Base-by-base conservation (phyloP, 2,329 filamentous ascomycete genomes). In the Aspergillus carbonarius region DNA sequence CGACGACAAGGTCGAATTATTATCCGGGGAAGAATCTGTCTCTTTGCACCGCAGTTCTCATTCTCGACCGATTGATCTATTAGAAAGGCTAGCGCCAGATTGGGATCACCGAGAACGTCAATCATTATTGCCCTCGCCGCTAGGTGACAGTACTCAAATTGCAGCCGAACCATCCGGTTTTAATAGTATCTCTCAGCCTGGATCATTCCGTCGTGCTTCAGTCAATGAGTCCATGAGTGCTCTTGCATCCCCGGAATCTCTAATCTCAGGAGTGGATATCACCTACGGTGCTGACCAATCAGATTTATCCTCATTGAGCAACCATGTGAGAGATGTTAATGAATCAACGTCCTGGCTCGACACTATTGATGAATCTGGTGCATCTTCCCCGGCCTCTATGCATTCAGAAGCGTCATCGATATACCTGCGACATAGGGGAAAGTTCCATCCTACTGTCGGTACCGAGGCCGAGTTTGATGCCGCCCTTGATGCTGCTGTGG, bases 341-440 rank as follows among this genome's bases (percentile, higher is more conserved):
- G 91, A 92, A 71, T 91, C 90, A 4, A 92, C 90, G 54, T 96
- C 92, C 0, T 96, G 93, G 93, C 77, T 96, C n/a, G 91, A 96
- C 70, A 93, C 92, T 1, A 95, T 96, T 57, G 91, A 96, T 71
- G 93, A 96, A 67, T 96, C 92, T 20, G 91, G 88, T 35, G 89
- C 85, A 17, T 96, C 93, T 0, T 88, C 87, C 3, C 82, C 85
- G 2, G 91, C 91, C 1, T 96, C 93, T 0, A 82, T 92, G 1
- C 91, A 92, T 72, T 96, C 93, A 0, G 83, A 90, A 50, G 87
- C 88, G 4, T 93, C 90, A 0, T 91, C 89, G 1, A 77, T 88
- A 59, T 83, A 86, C 44, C 76, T 90, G 49, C 83, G 85, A 61
- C 83, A 89, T 63, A 91, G 88, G 68, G 88, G 90, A 63, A 84